Conservation (phyloP, 192 early-diverging fungal genomes). For the Backusella tarrabulga region DNA sequence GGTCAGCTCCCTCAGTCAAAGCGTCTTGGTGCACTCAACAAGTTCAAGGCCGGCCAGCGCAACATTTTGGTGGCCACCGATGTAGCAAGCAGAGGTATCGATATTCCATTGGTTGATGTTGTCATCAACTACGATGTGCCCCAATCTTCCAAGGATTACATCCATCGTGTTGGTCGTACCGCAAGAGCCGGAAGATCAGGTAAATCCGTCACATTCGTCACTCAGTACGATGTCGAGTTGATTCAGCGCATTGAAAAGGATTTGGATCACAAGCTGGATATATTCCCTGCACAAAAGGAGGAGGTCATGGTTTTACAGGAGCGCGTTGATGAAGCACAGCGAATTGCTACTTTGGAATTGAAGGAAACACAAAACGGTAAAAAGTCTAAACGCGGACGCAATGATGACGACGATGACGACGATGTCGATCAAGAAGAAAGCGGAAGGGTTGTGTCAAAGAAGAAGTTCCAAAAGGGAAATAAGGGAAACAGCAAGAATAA, state of each 20-base stretch:
- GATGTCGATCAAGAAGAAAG: conserved; percentile 27
- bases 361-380: conserved; percentile 68
- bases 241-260: conserved; percentile 93
- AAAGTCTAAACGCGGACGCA: conserved; percentile 38
- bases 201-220: conserved; percentile 78
- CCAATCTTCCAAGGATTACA: conserved; percentile 83
- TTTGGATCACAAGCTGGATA: conserved; percentile 82
- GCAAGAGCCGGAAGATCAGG: conserved; percentile 83
- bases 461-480: conserved; percentile 7
- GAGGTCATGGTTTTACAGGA: conserved; percentile 91
- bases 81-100: conserved; percentile 87
- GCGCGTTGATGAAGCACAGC: conserved; percentile 86
- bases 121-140: conserved; percentile 98
- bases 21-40: conserved; percentile 87
- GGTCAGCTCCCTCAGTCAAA: conserved; percentile 92
- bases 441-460: conserved; percentile 9
- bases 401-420: conserved; percentile 40
- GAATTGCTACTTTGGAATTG: conserved; percentile 83
- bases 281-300: conserved; percentile 81
- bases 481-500: background rate
- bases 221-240: conserved; percentile 93
- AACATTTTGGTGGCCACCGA: conserved; percentile 94
- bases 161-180: conserved; percentile 85
- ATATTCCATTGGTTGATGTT: conserved; percentile 94
- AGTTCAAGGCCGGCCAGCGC: conserved; percentile 89